Base-by-base conservation (phyloP, 148 eudicot genomes). In the Cornus kousa region DNA sequence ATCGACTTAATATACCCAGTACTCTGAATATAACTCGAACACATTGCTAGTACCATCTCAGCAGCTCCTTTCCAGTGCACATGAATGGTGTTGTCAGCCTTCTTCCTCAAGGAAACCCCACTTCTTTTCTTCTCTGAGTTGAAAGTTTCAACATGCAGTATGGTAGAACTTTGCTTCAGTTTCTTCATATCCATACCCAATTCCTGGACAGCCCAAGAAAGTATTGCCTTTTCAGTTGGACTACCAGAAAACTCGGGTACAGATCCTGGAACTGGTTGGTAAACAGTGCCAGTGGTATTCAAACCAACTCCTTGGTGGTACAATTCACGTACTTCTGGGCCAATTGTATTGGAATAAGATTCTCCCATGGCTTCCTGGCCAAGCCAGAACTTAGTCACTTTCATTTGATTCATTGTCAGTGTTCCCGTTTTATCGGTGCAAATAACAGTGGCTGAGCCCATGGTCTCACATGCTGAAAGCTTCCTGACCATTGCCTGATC, bases 1-100 rank as follows among this genome's bases (percentile, higher is more conserved):
- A 94, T 87, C 1, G 48, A 23, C 68, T 70, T 83, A 19, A 76
- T 46, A 28, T 68, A 65, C 67, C 98, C 97, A 4, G 66, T 68
- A 22, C 62, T 28, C 11, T 84, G 77, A 73, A 80, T 86, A 80
- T 91, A 94, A 75, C 71, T 40, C 3, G 91, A 80, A 74, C 98
- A 94, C 88, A 79, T 78, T 78, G 83, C 84, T 60, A 94, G 82
- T 9, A 94, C 68, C 77, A 94, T 92, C 78, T 94, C 96, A 72
- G 98, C 97, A 24, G 96, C 98, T 79, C 98, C 98, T 85, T 94
- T 94, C 96, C 93, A 94, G 68, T 94, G 98, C 77, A 92, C 86
- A 60, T 87, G 84, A 23, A 79, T 71, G 23, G 85, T 76, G 39
- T 84, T 72, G 22, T 89, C 85, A 53, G 83, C 82, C 39, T 80